A percentile compares a stretch with the other conserved stretches of the same genome.
Evolutionary conservation across 106 monocot genomes (phyloP).

Genomic region (Vanilla planifolia): DNA sequence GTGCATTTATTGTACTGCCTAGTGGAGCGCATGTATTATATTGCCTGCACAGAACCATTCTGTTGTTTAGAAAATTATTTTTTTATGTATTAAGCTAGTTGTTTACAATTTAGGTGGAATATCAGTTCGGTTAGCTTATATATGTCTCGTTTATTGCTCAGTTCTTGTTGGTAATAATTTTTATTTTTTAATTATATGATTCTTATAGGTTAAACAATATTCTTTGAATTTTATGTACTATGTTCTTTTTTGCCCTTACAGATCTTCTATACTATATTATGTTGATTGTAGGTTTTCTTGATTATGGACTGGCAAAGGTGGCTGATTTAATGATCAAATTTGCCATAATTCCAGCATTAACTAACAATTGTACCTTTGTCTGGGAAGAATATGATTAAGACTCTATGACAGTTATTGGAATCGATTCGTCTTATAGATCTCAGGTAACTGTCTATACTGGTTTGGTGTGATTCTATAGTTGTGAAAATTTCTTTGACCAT

Average conservation of each 20-base stretch:
- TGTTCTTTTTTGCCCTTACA: not conserved
- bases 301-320: conserved; percentile 80
- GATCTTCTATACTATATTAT: conserved; percentile 2
- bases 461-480: too few relatives aligned
- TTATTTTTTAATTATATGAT: conserved; percentile 2
- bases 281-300: conserved; percentile 57
- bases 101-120: too few relatives aligned
- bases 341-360: conserved; percentile 60
- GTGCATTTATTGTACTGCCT: too few relatives aligned
- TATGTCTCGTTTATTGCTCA: too few relatives aligned
- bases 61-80: too few relatives aligned
- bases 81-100: too few relatives aligned
- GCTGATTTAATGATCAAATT: conserved; percentile 81
- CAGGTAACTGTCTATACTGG: conserved; percentile 27
- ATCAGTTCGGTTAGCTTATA: too few relatives aligned
- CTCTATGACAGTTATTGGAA: conserved; percentile 29
- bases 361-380: conserved; percentile 24
- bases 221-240: not conserved
- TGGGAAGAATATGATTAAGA: conserved; percentile 33
- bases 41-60: too few relatives aligned
- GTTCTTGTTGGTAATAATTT: too few relatives aligned
- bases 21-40: too few relatives aligned
- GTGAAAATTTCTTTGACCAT: too few relatives aligned
- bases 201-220: not conserved
- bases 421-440: conserved; percentile 38